A percentile compares a stretch with the other conserved stretches of the same genome.
Conservation (phyloP, 78 protist species). For the Neovahlkampfia damariscottae region DNA sequence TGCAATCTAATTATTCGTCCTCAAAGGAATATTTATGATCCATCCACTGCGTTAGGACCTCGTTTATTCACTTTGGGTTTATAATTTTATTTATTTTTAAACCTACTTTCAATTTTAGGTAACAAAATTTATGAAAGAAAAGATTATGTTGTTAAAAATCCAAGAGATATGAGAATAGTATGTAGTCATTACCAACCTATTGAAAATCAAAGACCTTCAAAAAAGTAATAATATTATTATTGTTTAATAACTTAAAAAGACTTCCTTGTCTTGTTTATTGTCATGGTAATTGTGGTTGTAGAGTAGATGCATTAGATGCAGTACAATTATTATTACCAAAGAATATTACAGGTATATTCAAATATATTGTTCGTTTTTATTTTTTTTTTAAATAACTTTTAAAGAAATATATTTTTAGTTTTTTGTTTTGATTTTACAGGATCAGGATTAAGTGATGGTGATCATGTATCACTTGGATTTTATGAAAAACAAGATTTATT, state of each 20-base stretch:
- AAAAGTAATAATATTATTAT: not conserved
- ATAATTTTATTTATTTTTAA: too few species aligned
- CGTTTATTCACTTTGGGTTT: slow-evolving; percentile 24
- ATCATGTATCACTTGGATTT: slow-evolving; percentile 24
- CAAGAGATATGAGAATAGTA: not conserved
- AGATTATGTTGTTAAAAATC: not conserved
- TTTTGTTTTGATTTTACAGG: slow-evolving; percentile 20
- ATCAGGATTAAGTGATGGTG: slow-evolving; percentile 26
- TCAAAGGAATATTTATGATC: slow-evolving; percentile 5
- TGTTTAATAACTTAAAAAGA: not conserved
- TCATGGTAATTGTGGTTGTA: slow-evolving; percentile 38
- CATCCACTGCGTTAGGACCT: not conserved
- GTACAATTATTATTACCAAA: slow-evolving; percentile 2
- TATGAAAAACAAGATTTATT: slow-evolving; percentile 24
- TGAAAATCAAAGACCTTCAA: not conserved
- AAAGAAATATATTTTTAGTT: too few species aligned
- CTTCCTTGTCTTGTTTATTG: slow-evolving; percentile 31
- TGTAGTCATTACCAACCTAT: slow-evolving; percentile 23
- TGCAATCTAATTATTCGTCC: slow-evolving; percentile 20
- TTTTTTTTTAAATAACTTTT: too few species aligned
- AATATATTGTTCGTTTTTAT: too few species aligned
- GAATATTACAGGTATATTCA: too few species aligned
- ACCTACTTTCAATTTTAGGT: too few species aligned
- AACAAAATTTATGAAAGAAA: slow-evolving; percentile 1
- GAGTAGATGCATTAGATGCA: slow-evolving; percentile 8